Evolutionary conservation across 1,284 basidiomycete genomes (phyloP), one percentile per base, ranked within the genome.

Genomic region (Leucoagaricus sp.): DNA sequence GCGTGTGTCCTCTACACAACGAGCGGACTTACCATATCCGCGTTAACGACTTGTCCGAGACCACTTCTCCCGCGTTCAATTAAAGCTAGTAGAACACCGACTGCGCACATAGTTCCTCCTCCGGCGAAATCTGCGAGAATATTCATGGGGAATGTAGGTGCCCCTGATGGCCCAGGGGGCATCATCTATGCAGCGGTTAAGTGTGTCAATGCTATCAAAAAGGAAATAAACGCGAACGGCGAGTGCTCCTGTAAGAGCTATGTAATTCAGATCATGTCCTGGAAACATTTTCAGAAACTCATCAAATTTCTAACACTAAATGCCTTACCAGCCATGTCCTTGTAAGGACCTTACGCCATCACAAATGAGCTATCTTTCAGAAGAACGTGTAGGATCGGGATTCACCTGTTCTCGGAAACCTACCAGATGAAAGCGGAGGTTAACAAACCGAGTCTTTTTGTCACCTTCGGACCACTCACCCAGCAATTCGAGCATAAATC

Each of bases 211-310:
- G 21, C 33, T 9, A 13, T 12, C 6, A 7, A 41, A 33, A 3
- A 25, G 17, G 9, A 17, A 25, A 19, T 23, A 13, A 23, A 29
- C 0, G 68, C 83, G 60, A 64, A 88, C 89, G n/a, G 86, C 85
- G 9, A 93, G 75, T 4, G 89, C 78, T 0, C 92, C 92, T 59
- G 87, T 90, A 26, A 91, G 76, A 8, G 92, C 91, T n/a, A 93
- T 78, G 67, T 93, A 94, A 67, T 93, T 94, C 62, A 94, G 83
- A 66, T 94, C 92, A 66, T 94, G 92, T 21, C 87, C 87, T 89
- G 55, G 8, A 28, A 45, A 15, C 33, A 58, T 1, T 48, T 40
- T 55, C 19, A 55, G 47, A 8, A n/a, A 23, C 9, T 44, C 5
- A n/a, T 15, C 17, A 15, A 17, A 25, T 29, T 45, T 36, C 31